Evolutionary conservation across 2,329 filamentous ascomycete genomes (phyloP), one percentile per base, ranked within the genome.

Genomic region (Neopestalotiopsis sp.): DNA sequence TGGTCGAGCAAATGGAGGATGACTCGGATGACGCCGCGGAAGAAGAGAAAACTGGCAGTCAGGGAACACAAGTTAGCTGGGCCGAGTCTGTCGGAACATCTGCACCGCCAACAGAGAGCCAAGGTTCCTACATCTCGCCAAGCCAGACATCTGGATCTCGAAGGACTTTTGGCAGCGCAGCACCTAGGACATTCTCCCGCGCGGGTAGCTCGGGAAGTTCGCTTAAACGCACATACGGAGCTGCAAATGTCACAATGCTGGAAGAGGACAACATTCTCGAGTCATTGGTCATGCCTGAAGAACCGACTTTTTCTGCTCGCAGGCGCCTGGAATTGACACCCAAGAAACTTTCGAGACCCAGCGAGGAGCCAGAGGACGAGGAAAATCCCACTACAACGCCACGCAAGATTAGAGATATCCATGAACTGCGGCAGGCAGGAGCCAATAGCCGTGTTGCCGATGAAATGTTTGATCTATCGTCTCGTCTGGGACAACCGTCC

Each of bases 401-500:
- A 24, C 84, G 83, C 60, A 85, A 86, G 34, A 88, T 91, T 61
- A 85, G 86, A 69, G 90, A 88, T 72, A 87, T 92, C 20, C 90
- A 92, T 74, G 90, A 92, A 75, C 79, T 92, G 57, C 84, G 89
- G 65, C 88, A 91, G 69, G 89, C 90, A 4, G 90, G 90, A 17
- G 89, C 89, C 28, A 91, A 91, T 74, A 90, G 88, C 73, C 86
- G 90, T 34, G 90, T 90, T 71, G 83, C 89, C 4, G 89, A 92
- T 71, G 88, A 90, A 73, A 86, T 92, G 79, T 88, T 90, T 70
- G 90, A 92, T 72, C 79, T 91, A 17, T 78, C 90, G 66, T 88
- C 89, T 59, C 85, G 89, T 67, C 87, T 92, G 71, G 89, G 88
- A 49, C 77, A 74, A 5, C 88, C 88, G 0, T 80, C 79, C 32